A percentile compares a stretch with the other conserved stretches of the same genome.
These are phyloP conservation scores for Adiantum capillusveneris DNA, from an alignment of 75 land plant genomes.

Conservation along the genomic window DNA sequence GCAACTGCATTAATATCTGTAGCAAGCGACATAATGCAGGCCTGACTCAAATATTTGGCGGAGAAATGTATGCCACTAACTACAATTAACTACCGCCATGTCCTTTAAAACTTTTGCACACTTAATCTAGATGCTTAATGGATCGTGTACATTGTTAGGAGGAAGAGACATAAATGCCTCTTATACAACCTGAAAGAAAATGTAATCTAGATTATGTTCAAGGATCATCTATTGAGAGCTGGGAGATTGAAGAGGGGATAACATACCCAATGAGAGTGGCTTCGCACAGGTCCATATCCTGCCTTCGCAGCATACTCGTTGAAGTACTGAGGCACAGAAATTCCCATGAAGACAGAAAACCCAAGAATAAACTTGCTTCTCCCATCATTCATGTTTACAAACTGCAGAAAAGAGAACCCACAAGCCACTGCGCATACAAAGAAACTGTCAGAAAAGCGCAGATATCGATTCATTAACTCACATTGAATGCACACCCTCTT, in stretches of 20 bases:
- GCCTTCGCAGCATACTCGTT: slow-evolving; percentile 37
- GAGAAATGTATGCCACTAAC: no score
- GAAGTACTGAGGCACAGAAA: slow-evolving; percentile 93
- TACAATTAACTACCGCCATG: background rate
- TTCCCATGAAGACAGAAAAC: slow-evolving; percentile 75
- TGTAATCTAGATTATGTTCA: background rate
- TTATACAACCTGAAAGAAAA: no score
- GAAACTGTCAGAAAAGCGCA: no score
- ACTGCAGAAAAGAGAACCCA: slow-evolving; percentile 82
- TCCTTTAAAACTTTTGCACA: background rate
- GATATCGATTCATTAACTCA: background rate
- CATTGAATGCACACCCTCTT: background rate
- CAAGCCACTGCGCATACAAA: slow-evolving; percentile 47
- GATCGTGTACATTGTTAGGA: background rate
- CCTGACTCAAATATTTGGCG: no score
- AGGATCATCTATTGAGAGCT: background rate
- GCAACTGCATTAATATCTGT: no score
- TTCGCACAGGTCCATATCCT: slow-evolving; percentile 69
- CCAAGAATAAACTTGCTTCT: slow-evolving; percentile 80
- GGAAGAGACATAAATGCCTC: background rate
- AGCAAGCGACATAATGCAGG: no score
- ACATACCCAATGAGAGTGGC: slow-evolving; percentile 54
- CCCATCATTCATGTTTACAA: slow-evolving; percentile 74
- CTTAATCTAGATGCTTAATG: background rate
- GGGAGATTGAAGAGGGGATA: background rate